Evolutionary conservation across 106 monocot species (phyloP).

Genomic region (Acanthochlamys bracteata): DNA sequence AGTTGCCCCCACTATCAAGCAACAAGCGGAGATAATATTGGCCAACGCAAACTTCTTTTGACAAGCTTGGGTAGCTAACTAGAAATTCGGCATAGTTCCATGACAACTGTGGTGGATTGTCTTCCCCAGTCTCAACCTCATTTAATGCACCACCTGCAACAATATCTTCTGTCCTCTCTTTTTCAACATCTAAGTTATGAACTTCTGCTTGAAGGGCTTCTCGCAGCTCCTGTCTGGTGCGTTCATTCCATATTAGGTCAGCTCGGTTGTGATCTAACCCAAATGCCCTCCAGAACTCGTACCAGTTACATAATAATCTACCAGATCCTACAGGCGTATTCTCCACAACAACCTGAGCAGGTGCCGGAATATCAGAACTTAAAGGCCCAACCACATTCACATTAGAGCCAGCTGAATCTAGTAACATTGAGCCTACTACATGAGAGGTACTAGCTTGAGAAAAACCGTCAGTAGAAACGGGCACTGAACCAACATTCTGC

Average conservation of each 20-base stretch:
- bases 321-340: constrained; percentile 96
- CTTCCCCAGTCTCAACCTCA: constrained; percentile 33
- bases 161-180: constrained; percentile 93
- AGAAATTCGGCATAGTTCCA: constrained; percentile 97
- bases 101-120: constrained; percentile 64
- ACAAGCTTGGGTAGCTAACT: constrained; percentile 84
- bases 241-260: constrained; percentile 98
- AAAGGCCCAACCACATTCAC: constrained; percentile 28
- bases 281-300: constrained; percentile 95
- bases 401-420: constrained; percentile 28
- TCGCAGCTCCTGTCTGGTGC: constrained; percentile 88
- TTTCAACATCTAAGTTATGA: constrained; percentile 97
- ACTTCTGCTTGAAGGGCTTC: constrained; percentile 91
- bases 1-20: constrained; percentile 76
- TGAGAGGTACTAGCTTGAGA: constrained; percentile 13
- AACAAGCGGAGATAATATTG: constrained; percentile 92
- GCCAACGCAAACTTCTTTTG: constrained; percentile 99
- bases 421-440: constrained; percentile 18
- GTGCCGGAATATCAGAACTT: constrained; percentile 64
- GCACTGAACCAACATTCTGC: constrained; percentile 20
- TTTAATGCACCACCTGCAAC: constrained; percentile 51
- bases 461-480: constrained; percentile 23
- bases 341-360: constrained; percentile 90
- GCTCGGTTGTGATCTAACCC: constrained; percentile 92
- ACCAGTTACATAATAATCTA: constrained; percentile 88